Evolutionary conservation across 176 grass and related monocot genomes (phyloP), one percentile per base, ranked within the genome.

Genomic region (Tillandsia fasciculata): DNA sequence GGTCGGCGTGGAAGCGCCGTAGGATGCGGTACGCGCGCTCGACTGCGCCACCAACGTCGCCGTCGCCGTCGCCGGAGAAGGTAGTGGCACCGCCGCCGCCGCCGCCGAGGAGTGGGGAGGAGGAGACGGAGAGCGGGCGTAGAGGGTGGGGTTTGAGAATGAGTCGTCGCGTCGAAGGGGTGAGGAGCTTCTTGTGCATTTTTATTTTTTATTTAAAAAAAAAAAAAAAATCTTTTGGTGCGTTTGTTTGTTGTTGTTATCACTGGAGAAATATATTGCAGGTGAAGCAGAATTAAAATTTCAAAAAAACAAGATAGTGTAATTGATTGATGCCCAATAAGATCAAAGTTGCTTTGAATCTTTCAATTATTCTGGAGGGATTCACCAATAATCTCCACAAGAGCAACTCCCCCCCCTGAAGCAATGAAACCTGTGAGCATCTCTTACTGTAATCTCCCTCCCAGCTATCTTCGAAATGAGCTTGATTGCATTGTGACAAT

Each of bases 1-100:
- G 82, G 18, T 78, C 79, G 12, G 81, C 67, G 61, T 87, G 79
- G 73, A 84, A 80, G 69, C 85, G 82, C 42, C 81, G 81, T 76
- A 91, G 88, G 65, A 87, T 79, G 72, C 82, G 84, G 76, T 91
- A 82, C 3, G 82, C 79, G 57, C 50, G 73, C 42, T 91, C 84
- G 9, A 82, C 84, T 9, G 85, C 81, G 24, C 79, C 52, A 11
- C 65, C 67, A 33, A 91, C 76, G 51, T 18, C 12, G 57, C 53
- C 70, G 52, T 80, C 63, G 49, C 1, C 12, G 52, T 54, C 70
- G 52, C 67, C n/a, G 74, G 67, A 63, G 75, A 76, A 50, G 64
- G 93, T 63, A 59, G 73, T 28, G n/a, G 51, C 20, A 52, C 12
- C 3, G 20, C n/a, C 20, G 71, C 24, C 76, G 51, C 24, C 24